phyloP scores from a whole-genome alignment of 805 yeast species.

The Sugiyamaella smithiae region DNA sequence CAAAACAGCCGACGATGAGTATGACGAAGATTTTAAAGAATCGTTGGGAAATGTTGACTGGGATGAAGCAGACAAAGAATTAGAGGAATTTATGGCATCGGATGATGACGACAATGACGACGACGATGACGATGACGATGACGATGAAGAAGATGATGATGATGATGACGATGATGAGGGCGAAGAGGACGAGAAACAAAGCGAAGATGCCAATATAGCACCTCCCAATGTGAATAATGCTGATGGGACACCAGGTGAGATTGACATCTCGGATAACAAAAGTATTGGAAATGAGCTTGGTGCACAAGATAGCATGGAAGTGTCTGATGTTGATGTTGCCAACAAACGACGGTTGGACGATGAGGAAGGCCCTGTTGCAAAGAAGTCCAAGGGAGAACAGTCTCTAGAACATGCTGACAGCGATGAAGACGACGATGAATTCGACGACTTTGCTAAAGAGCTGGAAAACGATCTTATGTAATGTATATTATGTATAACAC shows the following conservation, averaged over 20 bases:
- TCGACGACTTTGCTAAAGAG: conserved; percentile 29
- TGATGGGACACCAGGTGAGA: conserved; percentile 11
- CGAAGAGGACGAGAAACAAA: conserved; percentile 20
- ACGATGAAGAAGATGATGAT: conserved; percentile 33
- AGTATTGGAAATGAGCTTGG: too few relatives aligned
- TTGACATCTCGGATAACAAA: not conserved
- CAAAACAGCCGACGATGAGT: conserved; percentile 34
- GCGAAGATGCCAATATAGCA: conserved; percentile 20
- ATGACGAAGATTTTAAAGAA: conserved; percentile 30
- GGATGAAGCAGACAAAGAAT: conserved; percentile 51
- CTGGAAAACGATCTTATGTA: conserved; percentile 28
- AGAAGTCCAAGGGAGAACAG: not conserved
- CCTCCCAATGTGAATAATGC: too few relatives aligned
- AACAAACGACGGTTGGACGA: not conserved
- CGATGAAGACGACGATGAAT: conserved; percentile 27
- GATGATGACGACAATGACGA: conserved; percentile 31
- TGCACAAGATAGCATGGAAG: too few relatives aligned
- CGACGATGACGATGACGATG: conserved; percentile 31
- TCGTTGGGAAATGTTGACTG: conserved; percentile 43
- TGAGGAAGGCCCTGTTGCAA: not conserved
- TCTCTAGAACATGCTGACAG: conserved; percentile 7
- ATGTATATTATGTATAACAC: conserved; percentile 5
- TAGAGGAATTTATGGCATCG: conserved; percentile 46
- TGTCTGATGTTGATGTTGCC: too few relatives aligned
- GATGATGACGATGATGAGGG: conserved; percentile 22